Base-by-base conservation (phyloP, 805 yeast species). In the Candida pini region DNA sequence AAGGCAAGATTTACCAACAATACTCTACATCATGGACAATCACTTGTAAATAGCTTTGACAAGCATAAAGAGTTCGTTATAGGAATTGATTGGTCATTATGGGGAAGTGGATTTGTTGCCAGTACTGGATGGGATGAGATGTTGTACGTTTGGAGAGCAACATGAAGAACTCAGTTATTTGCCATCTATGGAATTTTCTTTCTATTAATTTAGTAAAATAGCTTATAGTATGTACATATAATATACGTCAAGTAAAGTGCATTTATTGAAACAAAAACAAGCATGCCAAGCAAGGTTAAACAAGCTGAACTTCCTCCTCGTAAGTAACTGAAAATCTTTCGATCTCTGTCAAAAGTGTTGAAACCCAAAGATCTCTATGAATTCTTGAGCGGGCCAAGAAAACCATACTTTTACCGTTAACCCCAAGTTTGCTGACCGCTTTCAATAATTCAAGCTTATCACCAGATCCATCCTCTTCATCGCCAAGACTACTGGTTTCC, bases 41-140 rank as follows among this genome's bases (percentile, higher is more conserved):
- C 83, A 0, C 65, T 79, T 24, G 60, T 68, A 24, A 74, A 73
- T 6, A 69, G 71, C 13, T 85, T 87, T 66, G 66, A 71, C 16
- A 62, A 60, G 34, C 97, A 92, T 62, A 70, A 76, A 19, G 98
- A 90, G 64, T 90, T 90, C 62, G 96, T 83, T 2, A 76, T 84
- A 47, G 97, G 94, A 13, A 82, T 89, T 44, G 97, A 92, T 63
- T 92, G 96, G 84, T 81, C 95, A 45, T 60, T 92, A 33, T 90
- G 97, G 97, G 98, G 97, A 3, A 80, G 78, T 47, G 97, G 97
- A 1, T 89, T 92, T 88, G 88, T 82, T 13, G 95, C 92, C 8
- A 80, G 96, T 12, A 81, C 89, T 0, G 96, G 96, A 2, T 90
- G 96, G 96, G 98, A 90, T 63, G 95, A 90, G 53, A 87, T 86